Conservation (phyloP, 805 yeast genomes). For the Candida patagonica region DNA sequence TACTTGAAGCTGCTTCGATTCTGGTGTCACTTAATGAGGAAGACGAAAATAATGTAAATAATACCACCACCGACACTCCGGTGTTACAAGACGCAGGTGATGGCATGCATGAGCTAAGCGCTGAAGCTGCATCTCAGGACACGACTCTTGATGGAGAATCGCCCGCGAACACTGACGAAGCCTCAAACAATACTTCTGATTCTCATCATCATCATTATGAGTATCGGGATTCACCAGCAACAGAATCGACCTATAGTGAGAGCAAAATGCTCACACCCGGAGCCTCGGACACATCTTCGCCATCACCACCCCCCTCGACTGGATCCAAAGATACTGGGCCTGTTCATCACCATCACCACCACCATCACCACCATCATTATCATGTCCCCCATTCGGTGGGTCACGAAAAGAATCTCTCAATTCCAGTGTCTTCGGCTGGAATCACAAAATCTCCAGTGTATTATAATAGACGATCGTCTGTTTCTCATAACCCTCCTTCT, state of each 20-base stretch:
- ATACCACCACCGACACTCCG: not conserved
- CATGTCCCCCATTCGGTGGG: conserved; percentile 1
- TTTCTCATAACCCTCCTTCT: conserved; percentile 13
- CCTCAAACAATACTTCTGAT: not conserved
- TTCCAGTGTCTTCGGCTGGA: conserved; percentile 9
- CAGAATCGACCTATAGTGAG: not conserved
- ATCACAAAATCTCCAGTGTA: conserved; percentile 9
- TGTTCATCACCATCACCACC: conserved; percentile 4
- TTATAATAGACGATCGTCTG: conserved; percentile 9
- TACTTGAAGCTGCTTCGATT: conserved; percentile 63
- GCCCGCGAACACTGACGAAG: not conserved
- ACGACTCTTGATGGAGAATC: not conserved
- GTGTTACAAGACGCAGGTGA: conserved; percentile 1
- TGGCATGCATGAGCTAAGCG: not conserved
- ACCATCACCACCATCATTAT: conserved; percentile 6
- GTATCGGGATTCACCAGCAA: not conserved
- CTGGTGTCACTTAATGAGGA: conserved; percentile 59
- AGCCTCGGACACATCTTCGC: not conserved
- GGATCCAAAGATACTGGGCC: not conserved
- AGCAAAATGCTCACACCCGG: not conserved
- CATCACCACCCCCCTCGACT: conserved; percentile 2
- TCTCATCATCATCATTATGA: conserved; percentile 1
- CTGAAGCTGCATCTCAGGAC: not conserved
- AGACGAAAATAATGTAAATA: conserved; percentile 20
- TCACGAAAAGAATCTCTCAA: conserved; percentile 11